Base-by-base conservation (phyloP, 805 yeast species). In the Pichia eremophila region DNA sequence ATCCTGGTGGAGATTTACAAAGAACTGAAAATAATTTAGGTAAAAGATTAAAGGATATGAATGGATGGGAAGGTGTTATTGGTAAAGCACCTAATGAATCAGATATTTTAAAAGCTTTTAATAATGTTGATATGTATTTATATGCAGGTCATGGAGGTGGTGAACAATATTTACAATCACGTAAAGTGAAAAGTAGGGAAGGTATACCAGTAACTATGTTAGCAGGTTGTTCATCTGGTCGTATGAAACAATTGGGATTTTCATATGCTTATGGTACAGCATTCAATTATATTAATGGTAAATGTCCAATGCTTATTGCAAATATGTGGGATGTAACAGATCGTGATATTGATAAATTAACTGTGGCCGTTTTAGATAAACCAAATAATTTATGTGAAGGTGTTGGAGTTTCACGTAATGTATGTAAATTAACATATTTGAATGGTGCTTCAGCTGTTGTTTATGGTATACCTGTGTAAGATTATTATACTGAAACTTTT, bases 121-220 rank as follows among this genome's bases (percentile, higher is more conserved):
- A 56, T 2, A 43, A 57, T 2, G 64, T 74, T 1, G 71, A 76
- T 37, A 53, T 85, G 9, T 84, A 83, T 54, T 68, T 91, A 0
- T 93, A 86, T 61, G 71, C 90, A 46, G 99, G 99, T 0, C 99
- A 93, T 65, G 97, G 98, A 0, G 93, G 96, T 5, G 96, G 98
- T n/a, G 91, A 87, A 52, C 89, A 85, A 51, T 88, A 80, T 58
- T 67, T 87, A 11, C 71, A 79, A 31, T 69, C 81, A 1, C 71
- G 78, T 5, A 64, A 75, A 0, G 64, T 89, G 40, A 75, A 76
- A 46, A 65, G 67, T 11, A 60, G 71, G 48, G 47, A 55, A 3
- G 49, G 45, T 0, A 61, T 80, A 10, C 80, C 89, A 0, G 85
- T 89, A 0, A 66, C 76, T 28, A 69, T 89, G 40, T 68, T 93